Evolutionary conservation across 768 basidiomycete genomes (phyloP).

Genomic region (Leccinum imitatum): DNA sequence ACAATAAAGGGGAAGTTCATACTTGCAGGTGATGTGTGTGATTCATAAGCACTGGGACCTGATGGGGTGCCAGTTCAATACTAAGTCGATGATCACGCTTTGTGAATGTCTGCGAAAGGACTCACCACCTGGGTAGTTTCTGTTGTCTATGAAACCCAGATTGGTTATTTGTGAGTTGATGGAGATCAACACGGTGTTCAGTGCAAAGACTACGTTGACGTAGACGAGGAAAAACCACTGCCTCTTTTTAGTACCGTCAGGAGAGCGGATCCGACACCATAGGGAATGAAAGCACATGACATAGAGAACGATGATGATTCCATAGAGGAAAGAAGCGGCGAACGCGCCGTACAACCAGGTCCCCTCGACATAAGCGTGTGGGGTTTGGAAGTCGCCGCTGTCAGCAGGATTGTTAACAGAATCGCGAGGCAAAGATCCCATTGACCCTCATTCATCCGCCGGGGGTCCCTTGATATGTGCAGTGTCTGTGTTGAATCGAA

Average conservation of each 20-base stretch:
- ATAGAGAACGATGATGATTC: slow-evolving; percentile 26
- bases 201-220: slow-evolving; percentile 28
- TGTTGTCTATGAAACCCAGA: slow-evolving; percentile 30
- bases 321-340: slow-evolving; percentile 28
- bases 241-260: slow-evolving; percentile 7
- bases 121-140: slow-evolving; percentile 33
- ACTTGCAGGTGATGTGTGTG: slow-evolving; percentile 23
- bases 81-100: not conserved
- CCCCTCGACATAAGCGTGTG: slow-evolving; percentile 22
- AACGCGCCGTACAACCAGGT: slow-evolving; percentile 34
- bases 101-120: not conserved
- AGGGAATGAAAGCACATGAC: slow-evolving; percentile 30
- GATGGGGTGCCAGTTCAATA: too few relatives aligned
- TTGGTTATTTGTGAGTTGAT: slow-evolving; percentile 26
- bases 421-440: not conserved
- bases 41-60: slow-evolving; percentile 30
- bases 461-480: not conserved
- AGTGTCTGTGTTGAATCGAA: not conserved
- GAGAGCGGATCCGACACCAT: slow-evolving; percentile 23
- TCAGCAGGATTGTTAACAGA: slow-evolving; percentile 6
- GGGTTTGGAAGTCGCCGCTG: slow-evolving; percentile 11
- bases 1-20: slow-evolving; percentile 29
- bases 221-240: slow-evolving; percentile 32
- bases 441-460: not conserved
- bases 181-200: slow-evolving; percentile 29